Percentiles rank a stretch among this genome's conserved stretches.
These are phyloP conservation scores for Epichloe aotearoae DNA, from an alignment of 2,329 filamentous ascomycete genomes.

Conservation along the genomic window DNA sequence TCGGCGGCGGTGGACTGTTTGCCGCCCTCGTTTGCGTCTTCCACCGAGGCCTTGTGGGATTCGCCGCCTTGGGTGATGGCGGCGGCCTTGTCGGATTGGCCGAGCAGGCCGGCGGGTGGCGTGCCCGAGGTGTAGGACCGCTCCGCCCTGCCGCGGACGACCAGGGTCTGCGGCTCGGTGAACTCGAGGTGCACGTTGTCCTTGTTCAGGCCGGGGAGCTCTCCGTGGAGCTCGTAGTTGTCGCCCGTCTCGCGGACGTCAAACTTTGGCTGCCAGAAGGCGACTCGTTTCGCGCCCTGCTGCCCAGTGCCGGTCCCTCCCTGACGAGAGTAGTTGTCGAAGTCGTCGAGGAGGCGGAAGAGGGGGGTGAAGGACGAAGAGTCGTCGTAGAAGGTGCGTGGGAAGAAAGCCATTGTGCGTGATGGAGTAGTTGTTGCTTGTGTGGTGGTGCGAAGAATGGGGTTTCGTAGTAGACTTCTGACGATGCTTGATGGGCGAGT, in stretches of 20 bases:
- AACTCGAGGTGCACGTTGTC: conserved; percentile 63
- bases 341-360: conserved; percentile 46
- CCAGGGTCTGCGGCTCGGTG: conserved; percentile 54
- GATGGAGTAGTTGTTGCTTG: conserved; percentile 8
- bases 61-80: conserved; percentile 23
- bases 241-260: conserved; percentile 55
- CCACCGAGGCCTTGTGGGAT: conserved; percentile 43
- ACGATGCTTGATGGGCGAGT: conserved; percentile 13
- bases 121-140: conserved; percentile 37
- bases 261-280: conserved; percentile 54
- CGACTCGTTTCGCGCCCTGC: conserved; percentile 14
- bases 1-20: conserved; percentile 10
- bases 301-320: conserved; percentile 3
- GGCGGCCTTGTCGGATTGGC: conserved; percentile 17
- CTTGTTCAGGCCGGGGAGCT: conserved; percentile 60
- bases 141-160: conserved; percentile 53
- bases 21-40: conserved; percentile 30
- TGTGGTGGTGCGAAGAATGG: conserved; percentile 8
- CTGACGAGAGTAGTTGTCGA: conserved; percentile 35
- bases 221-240: conserved; percentile 60
- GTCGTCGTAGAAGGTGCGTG: conserved; percentile 37
- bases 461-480: conserved; percentile 12
- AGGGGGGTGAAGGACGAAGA: conserved; percentile 36
- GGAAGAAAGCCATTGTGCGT: conserved; percentile 47
- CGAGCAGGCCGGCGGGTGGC: conserved; percentile 30